phyloP scores from a whole-genome alignment of 2,329 filamentous ascomycete genomes.

The Curvularia sp. region DNA sequence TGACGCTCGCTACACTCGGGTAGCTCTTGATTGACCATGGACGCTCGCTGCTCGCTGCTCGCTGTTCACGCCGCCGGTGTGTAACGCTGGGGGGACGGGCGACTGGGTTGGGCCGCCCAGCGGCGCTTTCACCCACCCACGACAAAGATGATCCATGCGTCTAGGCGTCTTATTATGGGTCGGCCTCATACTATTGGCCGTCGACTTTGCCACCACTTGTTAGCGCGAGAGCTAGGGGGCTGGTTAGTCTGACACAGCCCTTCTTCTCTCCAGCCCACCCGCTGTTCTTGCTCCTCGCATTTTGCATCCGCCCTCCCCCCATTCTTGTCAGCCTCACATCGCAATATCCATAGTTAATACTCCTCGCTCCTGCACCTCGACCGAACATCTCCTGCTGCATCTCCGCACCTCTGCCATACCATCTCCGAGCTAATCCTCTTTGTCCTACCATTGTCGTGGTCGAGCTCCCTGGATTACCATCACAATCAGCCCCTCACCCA shows the following conservation, averaged over 20 bases:
- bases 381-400: constrained; percentile 21
- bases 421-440: constrained; percentile 24
- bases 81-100: constrained; percentile 4
- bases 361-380: constrained; percentile 18
- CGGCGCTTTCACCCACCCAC: constrained; percentile 17
- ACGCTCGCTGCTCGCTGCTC: constrained; percentile 9
- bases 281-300: constrained; percentile 24
- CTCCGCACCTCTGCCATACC: constrained; percentile 14
- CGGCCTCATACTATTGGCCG: too few species aligned
- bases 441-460: constrained; percentile 39
- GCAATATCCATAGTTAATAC: constrained; percentile 33
- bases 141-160: too few species aligned
- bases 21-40: neutral
- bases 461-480: constrained; percentile 19
- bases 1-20: neutral
- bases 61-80: neutral
- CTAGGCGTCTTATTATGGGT: too few species aligned
- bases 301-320: constrained; percentile 26
- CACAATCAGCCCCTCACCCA: constrained; percentile 29
- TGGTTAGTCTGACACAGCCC: constrained; percentile 11
- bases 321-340: constrained; percentile 34
- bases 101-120: neutral
- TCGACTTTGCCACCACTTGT: too few species aligned
- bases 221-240: too few species aligned
- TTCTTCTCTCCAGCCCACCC: constrained; percentile 20